Evolutionary conservation across 345 rosid species (phyloP).

Genomic region (Eucalyptus regnans): DNA sequence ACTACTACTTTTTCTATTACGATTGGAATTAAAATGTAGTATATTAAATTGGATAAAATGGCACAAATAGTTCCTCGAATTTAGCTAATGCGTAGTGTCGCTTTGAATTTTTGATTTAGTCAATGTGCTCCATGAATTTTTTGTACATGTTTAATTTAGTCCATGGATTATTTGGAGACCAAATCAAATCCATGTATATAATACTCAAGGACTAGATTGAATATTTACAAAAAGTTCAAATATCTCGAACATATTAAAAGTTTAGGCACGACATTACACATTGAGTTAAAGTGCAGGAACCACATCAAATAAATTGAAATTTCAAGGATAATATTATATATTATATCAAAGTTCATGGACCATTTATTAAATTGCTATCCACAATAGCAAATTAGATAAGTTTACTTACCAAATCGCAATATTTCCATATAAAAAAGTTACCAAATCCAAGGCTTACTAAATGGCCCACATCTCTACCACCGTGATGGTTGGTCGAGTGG

Average conservation of each 20-base stretch:
- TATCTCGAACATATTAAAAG: not conserved
- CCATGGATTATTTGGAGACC: too few species aligned
- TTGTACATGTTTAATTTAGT: too few species aligned
- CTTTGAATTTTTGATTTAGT: too few species aligned
- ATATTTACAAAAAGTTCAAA: too few species aligned
- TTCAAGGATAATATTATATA: too few species aligned
- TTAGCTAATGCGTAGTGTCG: not conserved
- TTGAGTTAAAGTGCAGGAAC: too few species aligned
- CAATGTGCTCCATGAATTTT: not conserved
- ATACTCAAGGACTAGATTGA: not conserved
- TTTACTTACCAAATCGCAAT: not conserved
- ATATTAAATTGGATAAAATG: not conserved
- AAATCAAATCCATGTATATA: too few species aligned
- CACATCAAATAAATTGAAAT: too few species aligned
- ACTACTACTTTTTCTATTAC: not conserved
- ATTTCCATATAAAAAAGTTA: not conserved
- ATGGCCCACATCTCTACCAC: not conserved
- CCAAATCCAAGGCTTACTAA: not conserved
- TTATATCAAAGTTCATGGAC: not conserved
- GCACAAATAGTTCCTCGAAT: not conserved
- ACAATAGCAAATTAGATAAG: not conserved
- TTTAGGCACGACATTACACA: too few species aligned
- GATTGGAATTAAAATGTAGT: not conserved
- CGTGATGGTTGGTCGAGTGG: rapidly evolving
- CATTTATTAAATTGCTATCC: not conserved